Evolutionary conservation across 805 yeast genomes (phyloP).

Genomic region (Saccharomycopsis sp.): DNA sequence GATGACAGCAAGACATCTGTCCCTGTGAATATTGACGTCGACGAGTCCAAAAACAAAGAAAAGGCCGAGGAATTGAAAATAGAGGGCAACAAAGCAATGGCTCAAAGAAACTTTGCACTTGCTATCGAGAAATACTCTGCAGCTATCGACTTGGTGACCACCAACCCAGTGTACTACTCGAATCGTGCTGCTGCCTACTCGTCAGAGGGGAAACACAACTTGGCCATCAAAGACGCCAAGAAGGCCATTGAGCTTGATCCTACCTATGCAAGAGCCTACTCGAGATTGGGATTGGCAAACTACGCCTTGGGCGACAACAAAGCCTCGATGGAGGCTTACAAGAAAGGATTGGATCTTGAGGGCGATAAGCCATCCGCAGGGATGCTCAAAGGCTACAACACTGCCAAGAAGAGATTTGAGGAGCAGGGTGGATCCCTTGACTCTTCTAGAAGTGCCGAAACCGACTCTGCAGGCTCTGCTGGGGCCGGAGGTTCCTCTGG

Average conservation of each 20-base stretch:
- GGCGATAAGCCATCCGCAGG: slow-evolving; percentile 81
- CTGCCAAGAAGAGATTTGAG: slow-evolving; percentile 83
- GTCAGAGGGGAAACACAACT: slow-evolving; percentile 62
- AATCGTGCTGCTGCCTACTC: slow-evolving; percentile 97
- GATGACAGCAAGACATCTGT: slow-evolving; percentile 23
- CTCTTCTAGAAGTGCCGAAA: slow-evolving; percentile 26
- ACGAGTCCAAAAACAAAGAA: slow-evolving; percentile 48
- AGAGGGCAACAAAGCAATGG: slow-evolving; percentile 89
- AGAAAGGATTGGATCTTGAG: slow-evolving; percentile 79
- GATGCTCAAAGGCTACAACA: slow-evolving; percentile 88
- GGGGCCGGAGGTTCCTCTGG: slow-evolving; percentile 27
- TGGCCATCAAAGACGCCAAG: slow-evolving; percentile 80
- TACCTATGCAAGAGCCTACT: slow-evolving; percentile 82
- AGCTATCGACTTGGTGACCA: slow-evolving; percentile 63
- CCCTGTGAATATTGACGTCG: slow-evolving; percentile 33
- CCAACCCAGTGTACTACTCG: slow-evolving; percentile 78
- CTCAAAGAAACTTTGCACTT: slow-evolving; percentile 57
- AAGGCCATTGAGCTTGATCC: slow-evolving; percentile 75
- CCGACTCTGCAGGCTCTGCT: slow-evolving; percentile 26
- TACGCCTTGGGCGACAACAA: slow-evolving; percentile 91
- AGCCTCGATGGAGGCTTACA: slow-evolving; percentile 86
- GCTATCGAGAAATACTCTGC: slow-evolving; percentile 78
- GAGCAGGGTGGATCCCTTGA: slow-evolving; percentile 51
- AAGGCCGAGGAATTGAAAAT: slow-evolving; percentile 80
- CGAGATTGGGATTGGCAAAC: slow-evolving; percentile 89